Base-by-base conservation (phyloP, 495 filamentous ascomycete species). In the Penicillium fimorum region DNA sequence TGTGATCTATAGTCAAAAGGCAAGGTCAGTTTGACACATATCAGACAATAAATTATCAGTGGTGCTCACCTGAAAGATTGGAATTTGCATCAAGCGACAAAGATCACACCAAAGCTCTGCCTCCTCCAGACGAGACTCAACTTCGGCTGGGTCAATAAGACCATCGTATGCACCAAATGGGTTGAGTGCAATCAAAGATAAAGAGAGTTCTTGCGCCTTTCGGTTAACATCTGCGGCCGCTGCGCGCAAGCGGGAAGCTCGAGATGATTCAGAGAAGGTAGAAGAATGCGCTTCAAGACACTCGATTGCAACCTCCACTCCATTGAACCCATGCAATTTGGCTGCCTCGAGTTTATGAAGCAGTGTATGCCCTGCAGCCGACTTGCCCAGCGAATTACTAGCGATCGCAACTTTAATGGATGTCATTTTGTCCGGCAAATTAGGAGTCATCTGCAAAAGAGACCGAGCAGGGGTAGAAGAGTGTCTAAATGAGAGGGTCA, bases 161-260 rank as follows among this genome's bases (percentile, higher is more conserved):
- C 59, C 54, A 54, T 61, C 59, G 32, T 53, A 61, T 20, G 49
- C 59, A 5, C 59, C 45, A 24, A 61, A 61, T 29, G 59, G 59
- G 32, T 61, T 61, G 35, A 61, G 30, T 6, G 59, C 43, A 38
- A 61, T 61, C 6, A 61, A 42, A 5, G 17, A 25, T 2, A 61
- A 44, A 5, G 48, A 53, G 5, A 61, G 30, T 1, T 30, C 47
- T 10, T n/a, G 35, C 5, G 54, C 59, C 13, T 27, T 47, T 25
- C 17, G 20, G 32, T 57, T 40, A 22, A 61, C 25, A 24, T 61
- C 54, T 8, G 42, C 25, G 2, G 59, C 59, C 12, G 59, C 54
- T 22, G 53, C 48, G 20, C 55, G 49, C 12, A 61, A 45, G 4
- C 50, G 49, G 5, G 53, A 49, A 4, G 33, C 50, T 2, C 54